Evolutionary conservation across 208 protist species (phyloP).

Genomic region (Leishmania arabica): DNA sequence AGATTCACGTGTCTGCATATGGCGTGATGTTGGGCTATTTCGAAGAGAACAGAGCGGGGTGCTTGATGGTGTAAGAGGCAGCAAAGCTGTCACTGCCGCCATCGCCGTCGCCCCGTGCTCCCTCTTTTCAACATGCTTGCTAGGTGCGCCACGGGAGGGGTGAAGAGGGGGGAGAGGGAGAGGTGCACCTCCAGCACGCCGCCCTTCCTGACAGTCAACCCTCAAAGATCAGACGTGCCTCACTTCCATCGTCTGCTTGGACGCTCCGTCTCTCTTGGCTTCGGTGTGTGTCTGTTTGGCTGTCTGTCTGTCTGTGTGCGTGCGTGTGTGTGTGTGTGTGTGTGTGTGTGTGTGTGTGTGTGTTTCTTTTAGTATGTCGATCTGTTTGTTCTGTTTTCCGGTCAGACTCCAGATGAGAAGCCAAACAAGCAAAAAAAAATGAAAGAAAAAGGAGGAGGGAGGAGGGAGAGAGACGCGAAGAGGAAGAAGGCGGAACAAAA

Average conservation of each 20-base stretch:
- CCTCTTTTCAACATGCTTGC: not conserved
- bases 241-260: not conserved
- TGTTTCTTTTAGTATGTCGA: too few relatives aligned
- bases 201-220: not conserved
- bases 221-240: not conserved
- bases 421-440: not conserved
- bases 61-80: not conserved
- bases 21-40: not conserved
- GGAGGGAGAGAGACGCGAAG: not conserved
- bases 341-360: accelerated
- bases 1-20: not conserved
- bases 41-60: not conserved
- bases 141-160: not conserved
- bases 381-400: not conserved
- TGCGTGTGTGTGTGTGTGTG: accelerated
- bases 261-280: not conserved
- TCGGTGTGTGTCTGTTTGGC: too few relatives aligned
- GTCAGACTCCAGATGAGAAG: not conserved
- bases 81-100: not conserved
- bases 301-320: too few relatives aligned
- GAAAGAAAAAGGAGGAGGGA: not conserved
- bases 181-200: not conserved
- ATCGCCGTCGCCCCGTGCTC: not conserved
- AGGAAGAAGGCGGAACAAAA: not conserved
- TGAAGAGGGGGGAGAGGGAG: not conserved